Evolutionary conservation across 140 eudicot species (phyloP).

Genomic region (Senecio squalidus): DNA sequence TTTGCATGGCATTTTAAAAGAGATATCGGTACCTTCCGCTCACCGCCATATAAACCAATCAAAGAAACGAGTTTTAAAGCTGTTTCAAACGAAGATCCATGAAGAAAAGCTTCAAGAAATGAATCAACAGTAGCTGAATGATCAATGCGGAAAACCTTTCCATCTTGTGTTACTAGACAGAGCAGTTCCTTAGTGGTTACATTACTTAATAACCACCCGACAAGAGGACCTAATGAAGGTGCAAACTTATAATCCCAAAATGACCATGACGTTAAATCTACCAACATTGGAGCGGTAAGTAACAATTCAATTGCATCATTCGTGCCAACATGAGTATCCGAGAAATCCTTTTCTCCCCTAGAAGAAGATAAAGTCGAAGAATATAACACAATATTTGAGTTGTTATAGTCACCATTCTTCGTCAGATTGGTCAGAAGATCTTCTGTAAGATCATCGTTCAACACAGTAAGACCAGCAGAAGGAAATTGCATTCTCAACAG

Average conservation of each 20-base stretch:
- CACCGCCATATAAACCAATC: slow-evolving; percentile 67
- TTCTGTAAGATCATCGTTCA: slow-evolving; percentile 24
- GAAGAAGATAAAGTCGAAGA: slow-evolving; percentile 42
- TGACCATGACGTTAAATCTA: slow-evolving; percentile 63
- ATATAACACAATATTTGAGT: slow-evolving; percentile 48
- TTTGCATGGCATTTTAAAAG: slow-evolving; percentile 64
- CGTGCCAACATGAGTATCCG: slow-evolving; percentile 25
- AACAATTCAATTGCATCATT: slow-evolving; percentile 60
- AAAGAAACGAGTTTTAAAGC: slow-evolving; percentile 69
- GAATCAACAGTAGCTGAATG: slow-evolving; percentile 74
- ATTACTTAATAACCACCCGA: slow-evolving; percentile 66
- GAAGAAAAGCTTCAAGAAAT: slow-evolving; percentile 58
- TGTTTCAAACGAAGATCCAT: slow-evolving; percentile 57
- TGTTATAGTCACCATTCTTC: slow-evolving; percentile 18
- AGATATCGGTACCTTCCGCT: slow-evolving; percentile 44
- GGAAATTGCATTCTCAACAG: slow-evolving; percentile 72
- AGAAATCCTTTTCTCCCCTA: slow-evolving; percentile 14
- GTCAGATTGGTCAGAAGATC: slow-evolving; percentile 21
- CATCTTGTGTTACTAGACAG: slow-evolving; percentile 64
- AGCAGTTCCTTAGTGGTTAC: slow-evolving; percentile 66
- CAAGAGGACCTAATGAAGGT: slow-evolving; percentile 86
- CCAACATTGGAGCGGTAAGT: slow-evolving; percentile 73
- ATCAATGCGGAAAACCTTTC: slow-evolving; percentile 58
- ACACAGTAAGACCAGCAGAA: slow-evolving; percentile 46
- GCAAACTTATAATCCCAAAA: slow-evolving; percentile 74